Evolutionary conservation across 2,329 filamentous ascomycete species (phyloP).

Genomic region (Talaromyces sp.): DNA sequence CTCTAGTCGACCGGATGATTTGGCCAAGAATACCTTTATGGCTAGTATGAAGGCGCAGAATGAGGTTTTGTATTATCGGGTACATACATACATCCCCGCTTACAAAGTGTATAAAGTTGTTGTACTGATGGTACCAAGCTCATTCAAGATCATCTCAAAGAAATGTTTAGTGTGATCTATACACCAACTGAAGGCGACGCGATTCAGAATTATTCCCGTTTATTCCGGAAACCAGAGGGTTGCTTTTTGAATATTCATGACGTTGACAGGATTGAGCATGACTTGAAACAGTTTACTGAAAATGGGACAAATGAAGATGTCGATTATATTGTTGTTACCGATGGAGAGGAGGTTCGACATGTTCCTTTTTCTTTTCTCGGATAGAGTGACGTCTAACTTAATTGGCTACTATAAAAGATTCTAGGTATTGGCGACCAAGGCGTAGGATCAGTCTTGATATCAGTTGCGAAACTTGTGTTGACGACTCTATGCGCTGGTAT

Average conservation of each 20-base stretch:
- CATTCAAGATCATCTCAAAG: slow-evolving; percentile 69
- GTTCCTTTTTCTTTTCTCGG: not conserved
- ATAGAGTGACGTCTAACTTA: not conserved
- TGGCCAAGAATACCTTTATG: slow-evolving; percentile 85
- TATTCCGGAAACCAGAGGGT: slow-evolving; percentile 74
- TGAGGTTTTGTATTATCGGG: slow-evolving; percentile 72
- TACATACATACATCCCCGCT: slow-evolving; percentile 30
- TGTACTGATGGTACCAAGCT: slow-evolving; percentile 45
- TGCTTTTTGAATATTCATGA: slow-evolving; percentile 74
- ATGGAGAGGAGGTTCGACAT: slow-evolving; percentile 48
- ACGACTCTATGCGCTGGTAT: slow-evolving; percentile 84
- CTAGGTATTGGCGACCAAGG: slow-evolving; percentile 87
- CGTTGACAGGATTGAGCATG: slow-evolving; percentile 58
- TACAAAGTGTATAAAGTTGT: not conserved
- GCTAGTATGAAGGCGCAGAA: slow-evolving; percentile 82
- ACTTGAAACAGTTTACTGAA: slow-evolving; percentile 50
- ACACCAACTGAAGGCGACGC: slow-evolving; percentile 87
- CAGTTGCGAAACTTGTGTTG: slow-evolving; percentile 73
- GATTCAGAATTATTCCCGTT: slow-evolving; percentile 73
- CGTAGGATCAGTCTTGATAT: slow-evolving; percentile 77
- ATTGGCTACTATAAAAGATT: slow-evolving; percentile 49
- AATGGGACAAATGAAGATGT: slow-evolving; percentile 69
- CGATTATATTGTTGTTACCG: slow-evolving; percentile 83
- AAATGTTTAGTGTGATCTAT: slow-evolving; percentile 89
- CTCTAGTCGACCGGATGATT: slow-evolving; percentile 52